phyloP scores from a whole-genome alignment of 2,329 filamentous ascomycete species.

The Colletotrichum sp. region DNA sequence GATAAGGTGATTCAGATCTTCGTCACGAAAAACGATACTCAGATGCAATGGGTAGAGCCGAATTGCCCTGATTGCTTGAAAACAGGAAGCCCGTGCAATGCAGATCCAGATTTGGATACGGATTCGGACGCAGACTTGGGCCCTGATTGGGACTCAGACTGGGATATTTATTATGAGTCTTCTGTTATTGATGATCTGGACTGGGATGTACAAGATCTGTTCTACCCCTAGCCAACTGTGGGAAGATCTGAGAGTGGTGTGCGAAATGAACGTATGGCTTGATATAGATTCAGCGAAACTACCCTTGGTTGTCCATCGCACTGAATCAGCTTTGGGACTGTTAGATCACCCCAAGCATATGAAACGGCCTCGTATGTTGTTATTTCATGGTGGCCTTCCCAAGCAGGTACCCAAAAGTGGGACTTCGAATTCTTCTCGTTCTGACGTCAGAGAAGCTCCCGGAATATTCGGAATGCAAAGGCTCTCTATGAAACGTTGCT shows the following conservation, averaged over 20 bases:
- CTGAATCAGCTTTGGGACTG: no score
- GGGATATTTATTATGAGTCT: neutral
- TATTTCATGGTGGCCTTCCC: no score
- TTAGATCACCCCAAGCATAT: no score
- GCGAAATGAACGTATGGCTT: no score
- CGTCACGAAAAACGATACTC: neutral
- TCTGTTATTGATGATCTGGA: neutral
- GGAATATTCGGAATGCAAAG: no score
- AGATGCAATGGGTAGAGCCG: neutral
- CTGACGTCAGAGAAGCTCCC: no score
- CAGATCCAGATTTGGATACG: accelerated
- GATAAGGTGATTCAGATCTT: neutral
- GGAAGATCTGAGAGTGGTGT: accelerated
- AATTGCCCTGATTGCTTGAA: neutral
- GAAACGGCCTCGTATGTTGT: no score
- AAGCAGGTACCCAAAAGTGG: no score
- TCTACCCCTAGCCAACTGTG: accelerated
- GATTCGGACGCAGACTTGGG: neutral
- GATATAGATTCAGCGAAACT: no score
- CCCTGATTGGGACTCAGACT: neutral
- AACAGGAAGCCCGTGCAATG: neutral
- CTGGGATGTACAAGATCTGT: neutral
- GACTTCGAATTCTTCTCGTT: no score
- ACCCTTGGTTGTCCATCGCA: no score
- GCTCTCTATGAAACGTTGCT: no score